phyloP scores from a whole-genome alignment of 2,329 filamentous ascomycete genomes.

The Trichoderma semiorbis region DNA sequence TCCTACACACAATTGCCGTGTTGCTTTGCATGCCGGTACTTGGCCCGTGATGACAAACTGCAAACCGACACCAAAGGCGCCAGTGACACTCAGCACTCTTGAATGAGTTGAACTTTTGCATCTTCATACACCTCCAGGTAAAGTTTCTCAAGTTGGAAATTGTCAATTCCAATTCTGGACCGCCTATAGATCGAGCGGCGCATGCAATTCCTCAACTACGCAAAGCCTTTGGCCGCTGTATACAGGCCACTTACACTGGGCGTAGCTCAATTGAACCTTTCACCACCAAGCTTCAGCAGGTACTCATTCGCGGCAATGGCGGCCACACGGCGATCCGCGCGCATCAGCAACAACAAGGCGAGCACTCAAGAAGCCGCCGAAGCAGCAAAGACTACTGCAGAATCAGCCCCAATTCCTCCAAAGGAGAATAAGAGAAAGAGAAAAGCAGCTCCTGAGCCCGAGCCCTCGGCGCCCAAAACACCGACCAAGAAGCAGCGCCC shows the following conservation, averaged over 20 bases:
- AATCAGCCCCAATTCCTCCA: neutral
- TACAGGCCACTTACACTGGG: neutral
- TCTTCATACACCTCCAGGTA: neutral
- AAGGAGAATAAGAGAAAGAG: constrained; percentile 33
- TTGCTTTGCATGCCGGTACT: constrained; percentile 5
- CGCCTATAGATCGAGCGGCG: neutral
- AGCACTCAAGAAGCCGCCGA: neutral
- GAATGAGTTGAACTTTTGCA: neutral
- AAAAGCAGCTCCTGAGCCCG: constrained; percentile 27
- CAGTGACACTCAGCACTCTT: neutral
- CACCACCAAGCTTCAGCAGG: neutral
- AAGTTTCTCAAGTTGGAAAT: neutral
- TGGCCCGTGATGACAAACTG: constrained; percentile 4
- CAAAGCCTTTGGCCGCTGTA: neutral
- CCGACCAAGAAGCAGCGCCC: constrained; percentile 30
- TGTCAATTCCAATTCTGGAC: neutral
- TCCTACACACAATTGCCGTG: neutral
- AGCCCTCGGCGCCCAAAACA: constrained; percentile 27
- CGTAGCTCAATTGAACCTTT: neutral
- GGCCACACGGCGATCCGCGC: constrained; percentile 38
- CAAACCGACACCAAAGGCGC: neutral
- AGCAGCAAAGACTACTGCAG: neutral
- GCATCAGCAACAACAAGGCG: constrained; percentile 32
- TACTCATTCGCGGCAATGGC: constrained; percentile 26
- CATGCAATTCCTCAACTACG: neutral